A percentile compares a stretch with the other conserved stretches of the same genome.
Evolutionary conservation across 345 rosid species (phyloP).

Genomic region (Moricandia arvensis): DNA sequence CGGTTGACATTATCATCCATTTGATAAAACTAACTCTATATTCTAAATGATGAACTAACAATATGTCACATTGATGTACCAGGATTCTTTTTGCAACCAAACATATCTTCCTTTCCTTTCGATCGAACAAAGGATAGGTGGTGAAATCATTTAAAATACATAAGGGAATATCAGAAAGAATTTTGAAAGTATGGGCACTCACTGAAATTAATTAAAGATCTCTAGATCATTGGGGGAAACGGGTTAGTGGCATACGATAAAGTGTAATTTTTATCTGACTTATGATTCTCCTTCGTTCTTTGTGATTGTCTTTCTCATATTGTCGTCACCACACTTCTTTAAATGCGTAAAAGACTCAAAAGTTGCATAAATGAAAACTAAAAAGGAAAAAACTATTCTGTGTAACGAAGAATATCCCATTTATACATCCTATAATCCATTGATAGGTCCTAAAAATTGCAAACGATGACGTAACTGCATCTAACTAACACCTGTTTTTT

Average conservation of each 20-base stretch:
- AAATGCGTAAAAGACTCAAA: constrained; percentile 23
- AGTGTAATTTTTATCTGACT: constrained; percentile 21
- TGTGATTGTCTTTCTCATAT: constrained; percentile 30
- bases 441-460: background rate
- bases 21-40: background rate
- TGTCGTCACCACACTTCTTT: constrained; percentile 24
- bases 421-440: background rate
- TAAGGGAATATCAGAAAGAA: background rate
- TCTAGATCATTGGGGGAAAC: constrained; percentile 4
- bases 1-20: background rate
- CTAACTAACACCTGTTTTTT: background rate
- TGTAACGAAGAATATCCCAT: constrained; percentile 7
- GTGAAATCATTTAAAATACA: background rate
- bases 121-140: background rate
- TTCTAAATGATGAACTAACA: background rate
- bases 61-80: background rate
- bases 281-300: constrained; percentile 32
- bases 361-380: constrained; percentile 5
- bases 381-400: constrained; percentile 6
- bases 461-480: background rate
- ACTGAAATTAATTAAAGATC: background rate
- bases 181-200: constrained; percentile 17
- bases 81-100: background rate
- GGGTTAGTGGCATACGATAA: constrained; percentile 29
- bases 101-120: background rate